Base-by-base conservation (phyloP, 2,329 filamentous ascomycete genomes). In the Ceratocystis diversiconidia region DNA sequence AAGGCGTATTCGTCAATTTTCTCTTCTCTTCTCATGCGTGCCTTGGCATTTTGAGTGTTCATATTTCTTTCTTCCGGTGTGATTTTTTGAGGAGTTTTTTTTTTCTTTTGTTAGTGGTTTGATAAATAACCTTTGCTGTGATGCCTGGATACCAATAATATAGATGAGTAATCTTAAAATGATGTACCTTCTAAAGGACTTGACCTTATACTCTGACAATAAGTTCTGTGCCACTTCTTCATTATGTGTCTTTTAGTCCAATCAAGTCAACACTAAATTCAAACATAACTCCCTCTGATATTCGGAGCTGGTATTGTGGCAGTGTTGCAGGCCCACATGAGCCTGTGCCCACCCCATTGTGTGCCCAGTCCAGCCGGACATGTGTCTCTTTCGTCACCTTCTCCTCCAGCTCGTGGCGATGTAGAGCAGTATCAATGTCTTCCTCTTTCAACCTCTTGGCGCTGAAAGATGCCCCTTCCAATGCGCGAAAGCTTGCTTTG, bases 261-360 rank as follows among this genome's bases (percentile, higher is more conserved):
- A 25, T 32, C 52, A 57, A 12, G 52, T 57, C 52, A 30, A 57
- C 28, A 2, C 15, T 7, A 12, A 57, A 73, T 61, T 78, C 74
- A 69, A 79, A 80, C 65, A 76, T 74, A 46, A 71, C 71, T 65
- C 75, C 72, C n/a, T 75, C 74, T 69, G 72, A 17, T 8, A 74
- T 73, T 68, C 70, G 71, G 17, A 82, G 73, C 68, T 76, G 74
- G 70, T 82, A 81, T 71, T 78, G 64, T 3, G 76, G 75, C 72
- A 81, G 67, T 22, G 80, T 82, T 65, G 78, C 79, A 0, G 83
- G 83, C 28, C 84, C 84, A 72, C 84, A 87, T 62, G 80, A 83
- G 5, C 79, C 84, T 8, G 81, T 85, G 0, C 84, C 84, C 41
- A 87, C 69, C 0, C 84, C 85, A 71, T 86, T 83, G 72, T 87